phyloP scores from a whole-genome alignment of 2,329 filamentous ascomycete genomes.

The Helotiales sp. region DNA sequence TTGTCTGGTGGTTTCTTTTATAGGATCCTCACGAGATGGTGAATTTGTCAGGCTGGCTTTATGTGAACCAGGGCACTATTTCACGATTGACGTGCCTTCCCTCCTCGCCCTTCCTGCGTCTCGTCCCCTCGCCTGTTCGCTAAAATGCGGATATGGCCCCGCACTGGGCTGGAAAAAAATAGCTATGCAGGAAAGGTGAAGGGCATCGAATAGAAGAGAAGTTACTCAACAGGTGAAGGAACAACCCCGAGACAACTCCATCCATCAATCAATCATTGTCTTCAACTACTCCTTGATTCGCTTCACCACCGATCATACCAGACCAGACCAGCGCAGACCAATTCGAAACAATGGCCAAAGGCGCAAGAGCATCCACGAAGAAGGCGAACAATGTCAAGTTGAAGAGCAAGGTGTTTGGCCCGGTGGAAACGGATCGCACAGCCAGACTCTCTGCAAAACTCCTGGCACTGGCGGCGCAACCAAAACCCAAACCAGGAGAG shows the following conservation, averaged over 20 bases:
- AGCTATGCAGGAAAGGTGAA: background rate
- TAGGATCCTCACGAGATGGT: background rate
- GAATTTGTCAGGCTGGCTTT: background rate
- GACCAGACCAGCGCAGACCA: background rate
- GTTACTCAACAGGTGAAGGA: too few species aligned
- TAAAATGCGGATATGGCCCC: conserved; percentile 6
- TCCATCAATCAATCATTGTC: background rate
- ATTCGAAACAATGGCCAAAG: conserved; percentile 78
- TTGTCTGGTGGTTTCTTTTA: conserved; percentile 4
- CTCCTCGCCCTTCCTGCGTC: conserved; percentile 5
- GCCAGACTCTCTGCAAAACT: conserved; percentile 87
- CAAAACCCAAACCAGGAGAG: conserved; percentile 65
- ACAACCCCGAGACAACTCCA: background rate
- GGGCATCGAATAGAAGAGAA: too few species aligned
- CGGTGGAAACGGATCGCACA: conserved; percentile 77
- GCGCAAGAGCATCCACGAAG: conserved; percentile 75
- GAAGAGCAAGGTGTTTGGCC: conserved; percentile 82
- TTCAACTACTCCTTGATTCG: background rate
- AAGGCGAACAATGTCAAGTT: conserved; percentile 86
- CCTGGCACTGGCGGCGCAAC: conserved; percentile 76
- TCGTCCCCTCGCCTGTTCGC: too few species aligned
- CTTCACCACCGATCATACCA: background rate
- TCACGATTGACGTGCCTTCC: background rate
- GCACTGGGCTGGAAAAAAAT: background rate
- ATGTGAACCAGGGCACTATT: background rate